Evolutionary conservation across 2,329 filamentous ascomycete genomes (phyloP), one percentile per base, ranked within the genome.

Genomic region (Paramyrothecium roridum): DNA sequence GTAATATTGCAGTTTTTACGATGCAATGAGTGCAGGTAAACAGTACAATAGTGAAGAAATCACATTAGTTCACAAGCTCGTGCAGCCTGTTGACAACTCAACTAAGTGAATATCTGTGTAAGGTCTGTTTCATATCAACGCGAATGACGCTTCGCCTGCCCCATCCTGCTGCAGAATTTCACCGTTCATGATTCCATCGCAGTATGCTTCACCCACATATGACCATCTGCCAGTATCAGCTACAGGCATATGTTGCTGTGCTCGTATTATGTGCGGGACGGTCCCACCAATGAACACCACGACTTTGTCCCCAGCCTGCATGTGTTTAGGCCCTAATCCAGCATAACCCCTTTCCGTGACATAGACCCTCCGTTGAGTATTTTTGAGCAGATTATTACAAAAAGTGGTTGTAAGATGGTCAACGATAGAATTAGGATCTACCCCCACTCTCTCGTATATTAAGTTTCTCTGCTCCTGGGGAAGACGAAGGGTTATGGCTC

Each of bases 141-240:
- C n/a, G 16, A 43, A 43, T 16, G 13, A 4, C 4, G 13, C 12
- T 13, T 7, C 12, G 37, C 13, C 7, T 13, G 13, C 6, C 6
- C 37, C 37, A 13, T 13, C 37, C 4, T 19, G 13, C 12, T 43
- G 13, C 13, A 43, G 12, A 16, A 63, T 52, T 56, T 72, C 66
- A 2, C 69, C 70, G 16, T 70, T 54, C 69, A 72, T 72, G 17
- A 71, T 51, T 3, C 69, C 68, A 19, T 71, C 68, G 37, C 68
- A 71, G 49, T 71, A 73, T 2, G 63, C 61, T 55, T 69, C 69
- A 2, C 69, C 68, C 2, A 70, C 13, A 51, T 68, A 68, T 20
- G 55, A 50, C 60, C 67, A 70, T 50, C 48, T 8, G 33, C 20
- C 30, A 33, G 45, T 10, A 30, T n/a, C 6, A 30, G 49, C 37